Evolutionary conservation across 345 rosid species (phyloP), one percentile per base, ranked within the genome.

Genomic region (Salix dunnii): DNA sequence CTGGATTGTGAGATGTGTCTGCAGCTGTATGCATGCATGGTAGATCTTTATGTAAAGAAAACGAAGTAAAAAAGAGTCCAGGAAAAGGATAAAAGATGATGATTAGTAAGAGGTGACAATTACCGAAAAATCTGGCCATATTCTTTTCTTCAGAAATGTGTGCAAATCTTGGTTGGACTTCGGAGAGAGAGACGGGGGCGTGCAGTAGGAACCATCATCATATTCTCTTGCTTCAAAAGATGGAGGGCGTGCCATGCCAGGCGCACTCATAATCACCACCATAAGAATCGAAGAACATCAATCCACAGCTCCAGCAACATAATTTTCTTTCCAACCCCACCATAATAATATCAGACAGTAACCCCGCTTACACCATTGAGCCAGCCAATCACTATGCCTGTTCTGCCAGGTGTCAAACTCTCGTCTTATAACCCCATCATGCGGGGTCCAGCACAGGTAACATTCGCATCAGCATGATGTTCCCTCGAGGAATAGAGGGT

Each of bases 151-250:
- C 73, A 48, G 74, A 77, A 71, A 78, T 78, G 80, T 48, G 82
- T 71, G 78, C 72, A 80, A 82, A 80, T 84, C 82, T 84, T 78
- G 82, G 84, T 71, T 75, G 73, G 74, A 73, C 46, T 42, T 42
- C 10, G 46, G 68, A 49, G 49, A 40, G 83, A 33, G 74, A 75
- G 70, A 69, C 61, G 14, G 58, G 74, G 65, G 89, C 89, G 86
- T 86, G 89, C 87, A 61, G 75, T 27, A 76, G 76, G 76, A 71
- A 78, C 79, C 83, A 86, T 86, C 84, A 86, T 78, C 71, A 78
- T 81, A 78, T 77, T 78, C 79, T 66, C 72, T 48, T 63, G 76
- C 74, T 76, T 77, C 48, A 77, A 86, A 86, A 77, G 82, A 83
- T 36, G 85, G 65, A 72, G 84, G 85, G 86, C 85, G 86, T 86